phyloP scores from a whole-genome alignment of 495 filamentous ascomycete genomes.

The Echria macrotheca region DNA sequence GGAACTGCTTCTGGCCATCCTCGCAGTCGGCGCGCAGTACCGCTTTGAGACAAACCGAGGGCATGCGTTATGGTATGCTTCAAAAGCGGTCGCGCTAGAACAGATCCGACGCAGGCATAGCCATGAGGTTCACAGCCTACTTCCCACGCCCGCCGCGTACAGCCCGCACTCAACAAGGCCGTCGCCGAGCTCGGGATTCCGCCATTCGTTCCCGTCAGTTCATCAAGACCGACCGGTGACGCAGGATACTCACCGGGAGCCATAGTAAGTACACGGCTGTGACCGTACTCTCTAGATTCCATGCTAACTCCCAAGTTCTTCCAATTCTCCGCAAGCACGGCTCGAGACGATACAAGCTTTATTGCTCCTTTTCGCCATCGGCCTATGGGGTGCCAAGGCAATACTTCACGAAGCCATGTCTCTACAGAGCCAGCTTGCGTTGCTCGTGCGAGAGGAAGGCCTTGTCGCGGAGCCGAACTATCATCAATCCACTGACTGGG shows the following conservation, averaged over 20 bases:
- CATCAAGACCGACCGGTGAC: slow-evolving; percentile 47
- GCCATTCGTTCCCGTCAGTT: slow-evolving; percentile 47
- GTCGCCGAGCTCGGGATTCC: slow-evolving; percentile 44
- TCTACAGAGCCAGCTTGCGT: slow-evolving; percentile 48
- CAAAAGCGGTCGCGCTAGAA: slow-evolving; percentile 48
- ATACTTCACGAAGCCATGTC: slow-evolving; percentile 53
- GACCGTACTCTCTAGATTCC: too few relatives aligned
- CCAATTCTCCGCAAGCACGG: slow-evolving; percentile 48
- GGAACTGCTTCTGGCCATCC: slow-evolving; percentile 59
- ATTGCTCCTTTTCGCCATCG: slow-evolving; percentile 50
- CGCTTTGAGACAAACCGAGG: slow-evolving; percentile 63
- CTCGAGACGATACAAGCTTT: slow-evolving; percentile 54
- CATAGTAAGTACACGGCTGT: slow-evolving; percentile 46
- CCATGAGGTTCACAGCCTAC: slow-evolving; percentile 43
- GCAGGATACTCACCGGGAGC: slow-evolving; percentile 47
- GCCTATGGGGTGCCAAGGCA: slow-evolving; percentile 51
- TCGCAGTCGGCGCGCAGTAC: slow-evolving; percentile 62
- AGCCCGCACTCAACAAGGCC: slow-evolving; percentile 47
- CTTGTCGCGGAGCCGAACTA: slow-evolving; percentile 35
- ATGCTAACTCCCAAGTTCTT: slow-evolving; percentile 33
- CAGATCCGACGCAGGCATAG: slow-evolving; percentile 50
- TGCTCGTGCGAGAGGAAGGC: slow-evolving; percentile 51
- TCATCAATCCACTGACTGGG: slow-evolving; percentile 43
- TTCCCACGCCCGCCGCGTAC: slow-evolving; percentile 45
- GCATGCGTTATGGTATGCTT: slow-evolving; percentile 65